Percentiles rank a stretch among this genome's conserved stretches.
Evolutionary conservation across 169 alveolate species (phyloP).

Genomic region (Plasmodium knowlesi): DNA sequence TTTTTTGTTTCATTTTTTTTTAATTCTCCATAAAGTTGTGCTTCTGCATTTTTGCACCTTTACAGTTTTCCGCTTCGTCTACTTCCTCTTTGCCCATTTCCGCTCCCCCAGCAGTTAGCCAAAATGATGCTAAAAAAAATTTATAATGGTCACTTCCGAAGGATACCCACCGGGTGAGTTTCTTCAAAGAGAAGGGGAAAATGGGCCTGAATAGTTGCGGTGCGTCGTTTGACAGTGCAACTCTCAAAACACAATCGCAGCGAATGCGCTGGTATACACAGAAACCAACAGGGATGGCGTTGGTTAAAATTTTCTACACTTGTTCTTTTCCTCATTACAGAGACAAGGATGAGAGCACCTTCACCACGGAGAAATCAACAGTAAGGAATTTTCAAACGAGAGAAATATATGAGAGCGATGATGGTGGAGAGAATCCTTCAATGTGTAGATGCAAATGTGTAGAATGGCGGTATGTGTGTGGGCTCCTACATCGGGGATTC

Average conservation of each 20-base stretch:
- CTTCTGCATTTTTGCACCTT: not conserved
- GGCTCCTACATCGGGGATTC: not conserved
- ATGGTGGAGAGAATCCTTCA: not conserved
- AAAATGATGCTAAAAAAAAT: constrained; percentile 59
- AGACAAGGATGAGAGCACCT: not conserved
- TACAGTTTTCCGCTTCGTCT: not conserved
- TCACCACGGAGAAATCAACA: not conserved
- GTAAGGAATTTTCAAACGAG: not conserved
- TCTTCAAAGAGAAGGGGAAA: not conserved
- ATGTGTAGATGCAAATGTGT: not conserved
- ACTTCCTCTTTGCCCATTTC: not conserved
- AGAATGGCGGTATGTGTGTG: not conserved
- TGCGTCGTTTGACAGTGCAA: not conserved
- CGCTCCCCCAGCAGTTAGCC: not conserved
- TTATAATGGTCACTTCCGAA: constrained; percentile 69
- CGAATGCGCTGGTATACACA: not conserved
- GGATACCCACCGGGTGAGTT: constrained; percentile 55
- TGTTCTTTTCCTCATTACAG: not conserved
- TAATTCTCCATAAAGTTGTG: not conserved
- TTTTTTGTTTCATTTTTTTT: not conserved
- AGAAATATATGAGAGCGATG: not conserved
- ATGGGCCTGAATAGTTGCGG: not conserved
- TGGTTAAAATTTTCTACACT: not conserved
- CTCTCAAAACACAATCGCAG: not conserved
- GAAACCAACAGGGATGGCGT: not conserved